These are phyloP conservation scores for Globisporangium heterothallicum DNA, from an alignment of 352 stramenopile genomes.

Conservation along the genomic window DNA sequence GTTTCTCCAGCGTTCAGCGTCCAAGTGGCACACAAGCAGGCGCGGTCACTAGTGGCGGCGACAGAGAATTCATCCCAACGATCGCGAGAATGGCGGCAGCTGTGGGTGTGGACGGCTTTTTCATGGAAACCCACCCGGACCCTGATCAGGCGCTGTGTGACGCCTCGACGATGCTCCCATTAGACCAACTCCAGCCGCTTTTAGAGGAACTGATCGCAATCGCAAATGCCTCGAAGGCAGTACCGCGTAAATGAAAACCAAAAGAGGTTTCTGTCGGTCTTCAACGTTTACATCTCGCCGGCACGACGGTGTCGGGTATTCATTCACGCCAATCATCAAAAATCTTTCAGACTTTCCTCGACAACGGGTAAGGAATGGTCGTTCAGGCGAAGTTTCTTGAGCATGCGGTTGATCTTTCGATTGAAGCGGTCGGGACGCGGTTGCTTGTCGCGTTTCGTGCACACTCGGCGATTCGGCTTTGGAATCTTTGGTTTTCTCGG, in stretches of 20 bases:
- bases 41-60: constrained; percentile 49
- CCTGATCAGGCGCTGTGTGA: constrained; percentile 59
- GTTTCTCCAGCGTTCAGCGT: constrained; percentile 53
- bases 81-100: constrained; percentile 81
- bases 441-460: constrained; percentile 30
- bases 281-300: too few species aligned
- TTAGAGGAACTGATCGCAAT: constrained; percentile 75
- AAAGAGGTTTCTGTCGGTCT: not conserved
- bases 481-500: constrained; percentile 71
- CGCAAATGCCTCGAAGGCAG: constrained; percentile 39
- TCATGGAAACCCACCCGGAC: constrained; percentile 86
- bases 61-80: constrained; percentile 80
- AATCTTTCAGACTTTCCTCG: constrained; percentile 70
- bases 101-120: constrained; percentile 85
- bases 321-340: constrained; percentile 24
- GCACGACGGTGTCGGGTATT: too few species aligned
- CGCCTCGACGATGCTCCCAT: constrained; percentile 64
- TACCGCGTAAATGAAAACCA: constrained; percentile 9
- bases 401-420: constrained; percentile 75
- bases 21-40: constrained; percentile 35
- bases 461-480: constrained; percentile 36
- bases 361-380: constrained; percentile 63
- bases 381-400: constrained; percentile 62
- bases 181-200: constrained; percentile 60
- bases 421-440: constrained; percentile 65